Conservation (phyloP, 2,329 filamentous ascomycete genomes). For the Sporothrix inflata region DNA sequence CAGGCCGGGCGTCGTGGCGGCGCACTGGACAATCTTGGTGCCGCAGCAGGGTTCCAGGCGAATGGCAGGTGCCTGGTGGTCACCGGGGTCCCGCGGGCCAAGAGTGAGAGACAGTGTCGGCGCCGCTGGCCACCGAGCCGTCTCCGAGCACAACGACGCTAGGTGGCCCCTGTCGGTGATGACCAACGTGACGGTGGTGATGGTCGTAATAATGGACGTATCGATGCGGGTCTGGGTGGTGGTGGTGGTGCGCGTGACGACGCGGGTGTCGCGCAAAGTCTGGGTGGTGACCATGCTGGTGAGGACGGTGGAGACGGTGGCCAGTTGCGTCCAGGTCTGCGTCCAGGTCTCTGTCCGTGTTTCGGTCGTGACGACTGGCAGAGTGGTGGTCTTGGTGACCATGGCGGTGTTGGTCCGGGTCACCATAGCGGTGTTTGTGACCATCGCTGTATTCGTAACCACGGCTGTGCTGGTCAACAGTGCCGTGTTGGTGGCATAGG, state of each 20-base stretch:
- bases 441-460: not conserved
- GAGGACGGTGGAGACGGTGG: conserved; percentile 11
- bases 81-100: not conserved
- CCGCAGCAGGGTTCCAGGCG: not conserved
- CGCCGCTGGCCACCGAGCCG: not conserved
- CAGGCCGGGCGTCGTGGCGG: conserved; percentile 18
- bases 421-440: conserved; percentile 3
- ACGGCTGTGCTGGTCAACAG: conserved; percentile 7
- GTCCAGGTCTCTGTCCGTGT: conserved; percentile 5
- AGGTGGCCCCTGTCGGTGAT: conserved; percentile 18
- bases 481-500: conserved; percentile 17
- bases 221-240: conserved; percentile 25
- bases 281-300: conserved; percentile 21
- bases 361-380: not conserved
- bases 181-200: conserved; percentile 28
- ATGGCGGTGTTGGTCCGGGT: conserved; percentile 16
- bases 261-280: conserved; percentile 5
- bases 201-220: conserved; percentile 30
- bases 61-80: not conserved
- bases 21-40: not conserved
- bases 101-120: not conserved
- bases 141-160: conserved; percentile 13
- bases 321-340: conserved; percentile 3
- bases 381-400: not conserved
- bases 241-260: conserved; percentile 23